Evolutionary conservation across 2,329 filamentous ascomycete genomes (phyloP), one percentile per base, ranked within the genome.

Genomic region (Pseudopyricularia javanii): DNA sequence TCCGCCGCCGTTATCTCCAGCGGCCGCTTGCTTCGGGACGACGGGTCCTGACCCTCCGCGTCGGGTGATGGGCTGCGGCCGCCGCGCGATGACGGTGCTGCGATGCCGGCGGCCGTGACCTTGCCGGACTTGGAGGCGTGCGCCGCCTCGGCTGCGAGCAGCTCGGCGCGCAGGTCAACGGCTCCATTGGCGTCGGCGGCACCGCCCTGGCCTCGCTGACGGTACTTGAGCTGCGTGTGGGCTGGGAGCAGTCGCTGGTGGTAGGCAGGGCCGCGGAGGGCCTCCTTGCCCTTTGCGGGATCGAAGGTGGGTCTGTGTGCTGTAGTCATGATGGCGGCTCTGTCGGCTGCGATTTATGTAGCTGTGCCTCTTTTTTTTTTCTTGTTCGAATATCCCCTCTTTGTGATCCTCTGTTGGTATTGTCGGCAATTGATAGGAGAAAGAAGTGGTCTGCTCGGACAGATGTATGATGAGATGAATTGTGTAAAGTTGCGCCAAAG

Each of bases 161-260:
- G 83, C 70, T 98, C 91, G 48, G 90, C 86, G 60, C 89, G 85
- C 52, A 98, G 79, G 66, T 98, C 91, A 64, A 86, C 88, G 52
- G 64, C 49, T 53, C 55, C 34, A 55, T 54, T 77, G 71, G 37
- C 40, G 58, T 94, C 89, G 34, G 84, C 84, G 58, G 83, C 84
- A 59, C 88, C 88, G 61, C 93, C 93, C 72, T 98, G 93, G 47
- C 90, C 91, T n/a, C 86, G 78, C 72, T 93, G 81, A 56, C 89
- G 82, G 65, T 85, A 86, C 72, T 98, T 98, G 64, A 98, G 83
- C 58, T 88, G 84, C 12, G 88, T 97, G 68, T 98, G 86, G 32
- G 93, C 93, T 33, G 93, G 91, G 14, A 96, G 83, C 15, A 97
- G 85, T 61, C 93, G 86, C 70, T 97, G 91, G 67, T 98, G 93